Evolutionary conservation across 768 basidiomycete genomes (phyloP).

Genomic region (Lentinula sp.): DNA sequence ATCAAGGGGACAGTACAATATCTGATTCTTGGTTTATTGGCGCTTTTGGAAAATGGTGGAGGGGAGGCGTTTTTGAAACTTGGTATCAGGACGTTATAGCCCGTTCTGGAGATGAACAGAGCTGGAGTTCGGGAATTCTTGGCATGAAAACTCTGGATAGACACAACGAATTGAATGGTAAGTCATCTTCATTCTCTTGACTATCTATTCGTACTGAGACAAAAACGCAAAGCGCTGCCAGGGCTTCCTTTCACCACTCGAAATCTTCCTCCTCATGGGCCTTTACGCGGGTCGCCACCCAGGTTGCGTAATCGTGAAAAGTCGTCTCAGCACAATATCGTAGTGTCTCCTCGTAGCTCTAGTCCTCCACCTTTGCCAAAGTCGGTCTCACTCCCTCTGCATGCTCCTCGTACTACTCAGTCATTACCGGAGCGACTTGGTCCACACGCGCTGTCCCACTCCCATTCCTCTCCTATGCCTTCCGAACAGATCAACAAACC

Average conservation of each 20-base stretch:
- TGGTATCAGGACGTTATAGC: slow-evolving; percentile 70
- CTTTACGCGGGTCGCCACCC: slow-evolving; percentile 45
- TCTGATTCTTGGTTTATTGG: slow-evolving; percentile 88
- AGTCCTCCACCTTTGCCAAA: slow-evolving; percentile 82
- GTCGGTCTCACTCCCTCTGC: slow-evolving; percentile 73
- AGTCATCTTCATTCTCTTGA: slow-evolving; percentile 14
- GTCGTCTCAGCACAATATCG: slow-evolving; percentile 34
- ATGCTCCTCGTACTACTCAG: slow-evolving; percentile 45
- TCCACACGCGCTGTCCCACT: slow-evolving; percentile 20
- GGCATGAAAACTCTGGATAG: slow-evolving; percentile 70
- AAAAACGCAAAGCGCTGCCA: slow-evolving; percentile 13
- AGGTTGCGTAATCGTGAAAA: slow-evolving; percentile 54
- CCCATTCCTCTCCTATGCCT: slow-evolving; percentile 13
- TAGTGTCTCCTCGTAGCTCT: slow-evolving; percentile 48
- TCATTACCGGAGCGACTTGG: slow-evolving; percentile 21
- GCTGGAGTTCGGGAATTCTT: slow-evolving; percentile 73
- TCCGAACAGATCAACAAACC: slow-evolving; percentile 15
- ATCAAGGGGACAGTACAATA: slow-evolving; percentile 39
- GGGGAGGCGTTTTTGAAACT: slow-evolving; percentile 74
- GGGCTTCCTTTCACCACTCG: slow-evolving; percentile 50
- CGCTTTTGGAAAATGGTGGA: slow-evolving; percentile 89
- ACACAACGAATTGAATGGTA: slow-evolving; percentile 63
- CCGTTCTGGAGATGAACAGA: slow-evolving; percentile 61
- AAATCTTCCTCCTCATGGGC: slow-evolving; percentile 35
- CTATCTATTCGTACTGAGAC: slow-evolving; percentile 4